phyloP scores from a whole-genome alignment of 208 protist species.

The Giardia muris region DNA sequence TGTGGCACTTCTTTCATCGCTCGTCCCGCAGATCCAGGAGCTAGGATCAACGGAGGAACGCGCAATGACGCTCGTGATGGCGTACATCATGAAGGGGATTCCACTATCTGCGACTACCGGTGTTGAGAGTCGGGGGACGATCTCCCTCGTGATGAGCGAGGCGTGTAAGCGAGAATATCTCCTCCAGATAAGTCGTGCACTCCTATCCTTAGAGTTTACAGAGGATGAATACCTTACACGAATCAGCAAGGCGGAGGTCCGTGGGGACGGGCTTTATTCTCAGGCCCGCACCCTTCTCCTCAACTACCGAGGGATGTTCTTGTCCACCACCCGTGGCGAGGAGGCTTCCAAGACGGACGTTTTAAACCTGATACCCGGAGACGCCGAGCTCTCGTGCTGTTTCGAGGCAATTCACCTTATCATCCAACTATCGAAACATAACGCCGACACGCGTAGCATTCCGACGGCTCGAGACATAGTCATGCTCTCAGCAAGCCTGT shows the following conservation, averaged over 20 bases:
- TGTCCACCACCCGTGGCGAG: neutral
- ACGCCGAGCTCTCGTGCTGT: slow-evolving; percentile 1
- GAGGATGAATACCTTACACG: neutral
- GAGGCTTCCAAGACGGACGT: neutral
- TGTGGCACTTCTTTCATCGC: neutral
- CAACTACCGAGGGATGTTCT: neutral
- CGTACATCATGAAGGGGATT: slow-evolving; percentile 4
- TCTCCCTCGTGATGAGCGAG: neutral
- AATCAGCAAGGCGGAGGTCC: neutral
- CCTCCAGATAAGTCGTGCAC: neutral
- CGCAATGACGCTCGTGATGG: neutral
- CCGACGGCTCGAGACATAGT: neutral
- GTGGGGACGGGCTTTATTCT: neutral
- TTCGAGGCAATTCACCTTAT: slow-evolving; percentile 10
- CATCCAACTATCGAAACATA: neutral
- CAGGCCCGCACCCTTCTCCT: neutral
- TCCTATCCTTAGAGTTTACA: neutral
- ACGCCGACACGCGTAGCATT: neutral
- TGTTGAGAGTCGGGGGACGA: neutral
- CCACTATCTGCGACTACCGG: neutral
- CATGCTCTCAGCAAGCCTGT: neutral
- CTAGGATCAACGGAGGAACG: neutral
- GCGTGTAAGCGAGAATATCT: neutral
- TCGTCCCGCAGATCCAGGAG: neutral
- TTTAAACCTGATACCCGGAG: neutral